A percentile compares a stretch with the other conserved stretches of the same genome.
Conservation (phyloP, 2,329 filamentous ascomycete species). For the Sphaerulina populicola region DNA sequence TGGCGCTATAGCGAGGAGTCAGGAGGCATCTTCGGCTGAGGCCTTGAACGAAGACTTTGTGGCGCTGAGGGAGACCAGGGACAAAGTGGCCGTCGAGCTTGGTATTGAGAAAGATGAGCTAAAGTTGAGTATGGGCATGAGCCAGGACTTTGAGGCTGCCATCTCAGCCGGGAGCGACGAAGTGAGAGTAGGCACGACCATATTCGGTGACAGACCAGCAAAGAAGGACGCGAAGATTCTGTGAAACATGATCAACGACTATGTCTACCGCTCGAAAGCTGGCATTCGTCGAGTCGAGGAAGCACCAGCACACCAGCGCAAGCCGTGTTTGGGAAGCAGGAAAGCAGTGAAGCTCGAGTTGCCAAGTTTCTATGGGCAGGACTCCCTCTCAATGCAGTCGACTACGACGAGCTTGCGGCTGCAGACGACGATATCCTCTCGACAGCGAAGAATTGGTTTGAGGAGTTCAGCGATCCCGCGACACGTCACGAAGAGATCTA, state of each 20-base stretch:
- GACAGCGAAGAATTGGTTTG: too few relatives aligned
- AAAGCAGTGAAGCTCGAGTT: too few relatives aligned
- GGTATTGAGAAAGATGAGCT: slow-evolving; percentile 50
- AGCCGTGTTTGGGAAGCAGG: too few relatives aligned
- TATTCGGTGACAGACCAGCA: slow-evolving; percentile 75
- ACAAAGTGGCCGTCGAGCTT: slow-evolving; percentile 58
- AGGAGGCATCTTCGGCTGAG: slow-evolving; percentile 58
- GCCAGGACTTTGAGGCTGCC: slow-evolving; percentile 86
- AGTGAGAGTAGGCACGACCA: slow-evolving; percentile 85
- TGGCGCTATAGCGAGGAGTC: slow-evolving; percentile 80
- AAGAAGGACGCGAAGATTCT: slow-evolving; percentile 68
- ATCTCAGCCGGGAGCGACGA: slow-evolving; percentile 76
- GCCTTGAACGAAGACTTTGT: slow-evolving; percentile 90
- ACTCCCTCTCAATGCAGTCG: too few relatives aligned
- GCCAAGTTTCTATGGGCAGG: too few relatives aligned
- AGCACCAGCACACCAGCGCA: too few relatives aligned
- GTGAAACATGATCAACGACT: not conserved
- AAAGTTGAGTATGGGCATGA: slow-evolving; percentile 98
- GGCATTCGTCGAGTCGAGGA: too few relatives aligned
- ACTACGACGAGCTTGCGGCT: too few relatives aligned
- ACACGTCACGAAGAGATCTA: too few relatives aligned
- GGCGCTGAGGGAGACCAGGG: slow-evolving; percentile 58
- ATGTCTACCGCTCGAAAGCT: too few relatives aligned
- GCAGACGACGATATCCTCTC: too few relatives aligned
- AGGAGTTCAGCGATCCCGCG: too few relatives aligned